phyloP scores from a whole-genome alignment of 2,329 filamentous ascomycete species.

The Metarhizium album region DNA sequence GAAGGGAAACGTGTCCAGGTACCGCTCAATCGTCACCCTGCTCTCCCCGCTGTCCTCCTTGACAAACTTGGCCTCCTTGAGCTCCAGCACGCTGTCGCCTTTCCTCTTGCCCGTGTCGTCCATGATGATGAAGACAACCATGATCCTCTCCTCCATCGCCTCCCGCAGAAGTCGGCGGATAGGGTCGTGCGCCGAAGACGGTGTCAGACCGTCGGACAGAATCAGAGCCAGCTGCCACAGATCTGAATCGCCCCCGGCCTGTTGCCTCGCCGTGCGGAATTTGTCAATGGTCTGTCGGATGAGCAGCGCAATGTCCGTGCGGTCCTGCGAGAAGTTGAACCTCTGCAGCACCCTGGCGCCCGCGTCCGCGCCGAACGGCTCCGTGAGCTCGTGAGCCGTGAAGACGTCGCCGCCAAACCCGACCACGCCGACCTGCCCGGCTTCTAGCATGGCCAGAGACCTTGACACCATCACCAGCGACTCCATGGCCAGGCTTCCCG shows the following conservation, averaged over 20 bases:
- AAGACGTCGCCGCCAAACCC: constrained; percentile 79
- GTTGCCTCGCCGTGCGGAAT: constrained; percentile 66
- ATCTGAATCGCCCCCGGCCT: constrained; percentile 48
- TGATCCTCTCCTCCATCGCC: constrained; percentile 86
- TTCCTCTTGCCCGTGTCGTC: constrained; percentile 46
- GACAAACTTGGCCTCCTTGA: constrained; percentile 78
- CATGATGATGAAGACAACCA: constrained; percentile 97
- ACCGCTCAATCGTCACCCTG: constrained; percentile 73
- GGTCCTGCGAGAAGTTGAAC: constrained; percentile 76
- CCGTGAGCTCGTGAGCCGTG: constrained; percentile 76
- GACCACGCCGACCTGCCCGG: constrained; percentile 82
- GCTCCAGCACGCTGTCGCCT: constrained; percentile 67
- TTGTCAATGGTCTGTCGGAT: constrained; percentile 67
- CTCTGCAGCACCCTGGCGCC: constrained; percentile 75
- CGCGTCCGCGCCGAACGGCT: constrained; percentile 63
- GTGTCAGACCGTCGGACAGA: constrained; percentile 87
- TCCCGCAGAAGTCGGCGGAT: constrained; percentile 76
- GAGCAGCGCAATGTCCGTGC: constrained; percentile 75
- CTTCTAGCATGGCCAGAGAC: constrained; percentile 84
- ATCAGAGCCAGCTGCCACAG: constrained; percentile 94
- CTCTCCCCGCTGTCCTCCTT: constrained; percentile 48
- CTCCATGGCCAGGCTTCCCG: constrained; percentile 76
- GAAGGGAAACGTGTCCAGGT: constrained; percentile 94
- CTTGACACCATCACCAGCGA: constrained; percentile 87
- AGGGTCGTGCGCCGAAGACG: constrained; percentile 65